Percentiles rank a stretch among this genome's conserved stretches.
Conservation (phyloP, 768 basidiomycete species). For the Amyloporia xantha region DNA sequence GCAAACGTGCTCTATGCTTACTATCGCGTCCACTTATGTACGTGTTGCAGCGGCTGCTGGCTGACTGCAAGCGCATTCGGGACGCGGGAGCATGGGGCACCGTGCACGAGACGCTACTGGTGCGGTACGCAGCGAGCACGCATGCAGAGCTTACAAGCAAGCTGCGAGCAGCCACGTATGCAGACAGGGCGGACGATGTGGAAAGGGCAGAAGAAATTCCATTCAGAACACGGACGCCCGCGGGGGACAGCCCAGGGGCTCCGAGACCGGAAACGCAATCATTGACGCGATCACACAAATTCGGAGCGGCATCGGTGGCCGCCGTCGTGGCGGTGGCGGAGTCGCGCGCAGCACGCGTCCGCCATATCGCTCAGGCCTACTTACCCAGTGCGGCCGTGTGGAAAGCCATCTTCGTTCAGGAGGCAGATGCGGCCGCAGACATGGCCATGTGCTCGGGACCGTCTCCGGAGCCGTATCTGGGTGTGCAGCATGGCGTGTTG, state of each 20-base stretch:
- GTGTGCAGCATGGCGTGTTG: conserved; percentile 18
- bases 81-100: conserved; percentile 28
- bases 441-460: conserved; percentile 24
- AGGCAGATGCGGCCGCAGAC: conserved; percentile 7
- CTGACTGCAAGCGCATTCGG: conserved; percentile 38
- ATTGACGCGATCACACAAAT: not conserved
- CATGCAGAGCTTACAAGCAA: conserved; percentile 10
- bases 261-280: conserved; percentile 1
- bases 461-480: too few species aligned
- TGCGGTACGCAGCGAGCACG: conserved; percentile 32
- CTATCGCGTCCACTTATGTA: not conserved
- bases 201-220: not conserved
- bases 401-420: conserved; percentile 34
- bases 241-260: conserved; percentile 1
- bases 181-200: not conserved
- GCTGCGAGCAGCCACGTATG: conserved; percentile 17
- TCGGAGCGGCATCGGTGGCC: not conserved
- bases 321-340: conserved; percentile 4
- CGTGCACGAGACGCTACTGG: conserved; percentile 42
- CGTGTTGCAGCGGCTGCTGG: conserved; percentile 23
- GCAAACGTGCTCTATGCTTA: not conserved
- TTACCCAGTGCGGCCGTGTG: conserved; percentile 39
- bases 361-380: conserved; percentile 35
- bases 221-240: not conserved
- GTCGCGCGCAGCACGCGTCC: conserved; percentile 25